These are phyloP conservation scores for Paecilomyces formosus DNA, from an alignment of 2,329 filamentous ascomycete genomes.

Conservation along the genomic window DNA sequence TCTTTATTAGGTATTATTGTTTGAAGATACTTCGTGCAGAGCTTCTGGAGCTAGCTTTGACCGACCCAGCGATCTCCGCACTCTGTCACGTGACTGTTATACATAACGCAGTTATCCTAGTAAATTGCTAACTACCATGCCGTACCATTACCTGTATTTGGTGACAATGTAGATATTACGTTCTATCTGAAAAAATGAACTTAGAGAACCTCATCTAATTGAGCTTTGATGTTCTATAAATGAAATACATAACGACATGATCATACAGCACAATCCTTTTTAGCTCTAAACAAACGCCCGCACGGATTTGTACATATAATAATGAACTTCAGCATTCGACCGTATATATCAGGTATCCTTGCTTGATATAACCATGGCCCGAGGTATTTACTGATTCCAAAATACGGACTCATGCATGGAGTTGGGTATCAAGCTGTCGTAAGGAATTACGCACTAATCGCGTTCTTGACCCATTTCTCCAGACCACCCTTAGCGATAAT, in stretches of 20 bases:
- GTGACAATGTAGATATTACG: too few species aligned
- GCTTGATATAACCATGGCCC: not conserved
- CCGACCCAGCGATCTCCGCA: not conserved
- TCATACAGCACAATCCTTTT: not conserved
- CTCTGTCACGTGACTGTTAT: not conserved
- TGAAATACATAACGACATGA: not conserved
- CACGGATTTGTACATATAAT: not conserved
- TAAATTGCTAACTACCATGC: too few species aligned
- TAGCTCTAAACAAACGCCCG: not conserved
- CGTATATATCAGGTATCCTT: not conserved
- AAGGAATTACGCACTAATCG: slow-evolving; percentile 41
- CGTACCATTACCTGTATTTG: too few species aligned
- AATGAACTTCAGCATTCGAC: not conserved
- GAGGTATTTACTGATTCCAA: not conserved
- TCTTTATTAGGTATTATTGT: not conserved
- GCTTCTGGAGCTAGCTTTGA: not conserved
- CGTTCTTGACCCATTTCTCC: slow-evolving; percentile 73
- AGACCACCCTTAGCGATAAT: slow-evolving; percentile 72
- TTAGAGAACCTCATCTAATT: not conserved
- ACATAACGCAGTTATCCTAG: not conserved
- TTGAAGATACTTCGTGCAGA: not conserved
- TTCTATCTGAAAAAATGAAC: too few species aligned
- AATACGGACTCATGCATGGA: not conserved
- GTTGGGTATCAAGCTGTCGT: not conserved
- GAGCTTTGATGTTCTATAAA: not conserved